Conservation (phyloP, 1,284 basidiomycete genomes). For the Pterula multifida region DNA sequence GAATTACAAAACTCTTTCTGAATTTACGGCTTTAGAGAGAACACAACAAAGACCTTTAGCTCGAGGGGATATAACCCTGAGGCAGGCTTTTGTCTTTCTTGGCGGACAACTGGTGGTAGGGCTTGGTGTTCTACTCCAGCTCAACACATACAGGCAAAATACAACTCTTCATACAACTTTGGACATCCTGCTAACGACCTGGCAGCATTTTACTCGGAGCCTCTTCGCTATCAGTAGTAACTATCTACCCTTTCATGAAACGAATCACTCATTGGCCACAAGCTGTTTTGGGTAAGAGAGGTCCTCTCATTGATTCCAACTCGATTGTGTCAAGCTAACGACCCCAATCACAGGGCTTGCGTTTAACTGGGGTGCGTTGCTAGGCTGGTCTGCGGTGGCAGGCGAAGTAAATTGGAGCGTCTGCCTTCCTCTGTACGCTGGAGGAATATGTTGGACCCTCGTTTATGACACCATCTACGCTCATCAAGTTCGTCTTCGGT, state of each 20-base stretch:
- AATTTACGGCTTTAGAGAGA: slow-evolving; percentile 20
- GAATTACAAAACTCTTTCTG: neutral
- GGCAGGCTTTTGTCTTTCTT: slow-evolving; percentile 77
- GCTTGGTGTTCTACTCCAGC: slow-evolving; percentile 80
- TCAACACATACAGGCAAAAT: slow-evolving; percentile 88
- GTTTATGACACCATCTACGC: slow-evolving; percentile 98
- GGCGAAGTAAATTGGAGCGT: slow-evolving; percentile 76
- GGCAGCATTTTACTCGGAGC: slow-evolving; percentile 84
- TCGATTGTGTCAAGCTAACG: slow-evolving; percentile 3
- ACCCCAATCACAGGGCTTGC: slow-evolving; percentile 56
- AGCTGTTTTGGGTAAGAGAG: slow-evolving; percentile 70
- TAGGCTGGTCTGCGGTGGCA: slow-evolving; percentile 93
- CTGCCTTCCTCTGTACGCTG: slow-evolving; percentile 82
- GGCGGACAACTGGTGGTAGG: slow-evolving; percentile 77
- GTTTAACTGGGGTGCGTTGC: slow-evolving; percentile 95
- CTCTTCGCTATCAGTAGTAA: slow-evolving; percentile 79
- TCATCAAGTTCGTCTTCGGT: slow-evolving; percentile 59
- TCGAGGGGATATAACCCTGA: slow-evolving; percentile 66
- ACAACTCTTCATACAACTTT: neutral
- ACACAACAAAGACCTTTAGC: slow-evolving; percentile 55
- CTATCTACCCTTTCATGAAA: slow-evolving; percentile 96
- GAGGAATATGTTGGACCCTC: slow-evolving; percentile 87
- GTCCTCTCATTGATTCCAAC: neutral
- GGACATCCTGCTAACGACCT: neutral
- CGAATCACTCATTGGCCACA: slow-evolving; percentile 96